Conservation (phyloP, 1,139 yeast species). For the Candida freyschussii region DNA sequence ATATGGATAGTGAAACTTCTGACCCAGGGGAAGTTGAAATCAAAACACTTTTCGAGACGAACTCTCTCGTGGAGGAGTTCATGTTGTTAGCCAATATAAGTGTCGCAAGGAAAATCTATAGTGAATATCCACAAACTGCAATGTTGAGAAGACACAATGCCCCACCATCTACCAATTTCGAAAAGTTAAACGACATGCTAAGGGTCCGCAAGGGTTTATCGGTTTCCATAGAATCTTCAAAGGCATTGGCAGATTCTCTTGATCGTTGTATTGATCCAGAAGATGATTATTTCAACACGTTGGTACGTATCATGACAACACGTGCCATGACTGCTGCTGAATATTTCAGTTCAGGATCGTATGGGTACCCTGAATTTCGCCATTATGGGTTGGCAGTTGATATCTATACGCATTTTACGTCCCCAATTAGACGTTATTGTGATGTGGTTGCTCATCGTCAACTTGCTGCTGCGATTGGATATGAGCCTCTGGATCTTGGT, state of each 20-base stretch:
- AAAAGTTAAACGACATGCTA: conserved; percentile 80
- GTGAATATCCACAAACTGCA: conserved; percentile 95
- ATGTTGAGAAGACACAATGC: conserved; percentile 96
- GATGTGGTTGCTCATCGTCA: conserved; percentile 97
- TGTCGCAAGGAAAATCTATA: conserved; percentile 88
- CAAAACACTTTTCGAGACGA: conserved; percentile 81
- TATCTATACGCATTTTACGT: conserved; percentile 96
- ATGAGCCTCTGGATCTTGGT: conserved; percentile 73
- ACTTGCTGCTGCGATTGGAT: conserved; percentile 93
- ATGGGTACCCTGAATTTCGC: conserved; percentile 86
- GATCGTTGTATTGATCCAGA: conserved; percentile 78
- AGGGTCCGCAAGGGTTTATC: conserved; percentile 78
- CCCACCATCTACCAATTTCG: conserved; percentile 94
- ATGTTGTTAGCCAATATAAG: conserved; percentile 97
- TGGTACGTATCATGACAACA: conserved; percentile 94
- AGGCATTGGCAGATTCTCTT: conserved; percentile 88
- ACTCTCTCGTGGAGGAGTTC: conserved; percentile 95
- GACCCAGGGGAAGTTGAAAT: conserved; percentile 97
- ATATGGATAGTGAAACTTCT: conserved; percentile 94
- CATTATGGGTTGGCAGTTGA: conserved; percentile 98
- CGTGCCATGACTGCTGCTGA: conserved; percentile 99
- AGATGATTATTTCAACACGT: conserved; percentile 90
- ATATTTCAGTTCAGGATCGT: conserved; percentile 91
- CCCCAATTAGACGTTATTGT: conserved; percentile 97
- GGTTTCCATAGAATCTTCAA: conserved; percentile 79